Evolutionary conservation across 1,284 basidiomycete species (phyloP).

Genomic region (Ganoderma sinense): DNA sequence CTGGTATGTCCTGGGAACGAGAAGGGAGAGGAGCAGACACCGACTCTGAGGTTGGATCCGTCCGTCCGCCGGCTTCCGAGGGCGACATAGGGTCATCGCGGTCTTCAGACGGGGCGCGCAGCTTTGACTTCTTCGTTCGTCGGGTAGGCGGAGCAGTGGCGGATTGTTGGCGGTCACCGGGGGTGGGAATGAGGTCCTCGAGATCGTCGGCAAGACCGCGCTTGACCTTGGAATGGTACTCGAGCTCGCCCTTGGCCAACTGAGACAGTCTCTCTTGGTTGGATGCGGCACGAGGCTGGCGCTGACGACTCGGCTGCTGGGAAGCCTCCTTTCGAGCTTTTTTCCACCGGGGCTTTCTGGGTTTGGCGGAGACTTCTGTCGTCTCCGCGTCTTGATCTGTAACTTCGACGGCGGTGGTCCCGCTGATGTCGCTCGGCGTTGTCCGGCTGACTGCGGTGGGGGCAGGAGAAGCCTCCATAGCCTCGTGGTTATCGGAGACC

Average conservation of each 20-base stretch:
- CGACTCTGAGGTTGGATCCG: not conserved
- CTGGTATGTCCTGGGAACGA: not conserved
- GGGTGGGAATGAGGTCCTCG: not conserved
- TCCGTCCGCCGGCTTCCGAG: not conserved
- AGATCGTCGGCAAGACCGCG: slow-evolving; percentile 4
- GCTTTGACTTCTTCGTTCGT: slow-evolving; percentile 11
- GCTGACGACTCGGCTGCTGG: slow-evolving; percentile 4
- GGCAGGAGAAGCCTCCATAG: not conserved
- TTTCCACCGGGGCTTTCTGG: not conserved
- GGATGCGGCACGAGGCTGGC: slow-evolving; percentile 8
- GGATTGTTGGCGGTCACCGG: not conserved
- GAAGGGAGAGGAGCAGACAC: not conserved
- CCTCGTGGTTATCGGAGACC: not conserved
- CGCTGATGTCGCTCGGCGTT: not conserved
- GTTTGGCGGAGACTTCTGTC: not conserved
- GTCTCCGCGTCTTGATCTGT: not conserved
- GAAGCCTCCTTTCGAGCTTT: not conserved
- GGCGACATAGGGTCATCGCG: not conserved
- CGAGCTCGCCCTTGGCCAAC: slow-evolving; percentile 4
- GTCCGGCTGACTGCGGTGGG: not conserved
- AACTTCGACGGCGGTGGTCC: not conserved
- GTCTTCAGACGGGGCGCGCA: not conserved
- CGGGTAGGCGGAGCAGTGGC: not conserved
- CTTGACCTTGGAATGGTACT: slow-evolving; percentile 12
- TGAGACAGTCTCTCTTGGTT: slow-evolving; percentile 5